A percentile compares a stretch with the other conserved stretches of the same genome.
phyloP scores from a whole-genome alignment of 148 eudicot species.

The Chenopodium suecicum region DNA sequence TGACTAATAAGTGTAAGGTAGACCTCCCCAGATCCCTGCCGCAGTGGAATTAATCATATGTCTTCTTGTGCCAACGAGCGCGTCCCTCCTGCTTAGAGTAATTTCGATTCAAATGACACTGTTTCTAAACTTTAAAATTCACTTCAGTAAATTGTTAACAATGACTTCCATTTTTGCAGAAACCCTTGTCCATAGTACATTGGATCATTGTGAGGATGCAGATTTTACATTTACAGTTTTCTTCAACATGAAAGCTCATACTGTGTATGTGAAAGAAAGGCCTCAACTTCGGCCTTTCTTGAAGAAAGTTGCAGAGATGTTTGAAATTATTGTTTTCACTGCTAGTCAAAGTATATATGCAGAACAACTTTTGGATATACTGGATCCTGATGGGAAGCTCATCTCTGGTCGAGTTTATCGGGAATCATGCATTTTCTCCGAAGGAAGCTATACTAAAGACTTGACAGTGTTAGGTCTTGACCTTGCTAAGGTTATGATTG shows the following conservation, averaged over 20 bases:
- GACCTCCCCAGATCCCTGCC: neutral
- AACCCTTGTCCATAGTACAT: conserved; percentile 90
- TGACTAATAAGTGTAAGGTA: too few relatives aligned
- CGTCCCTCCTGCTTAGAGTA: neutral
- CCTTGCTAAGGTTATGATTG: conserved; percentile 86
- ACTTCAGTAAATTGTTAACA: neutral
- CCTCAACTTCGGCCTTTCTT: conserved; percentile 78
- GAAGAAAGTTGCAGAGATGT: conserved; percentile 85
- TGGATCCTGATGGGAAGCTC: conserved; percentile 83
- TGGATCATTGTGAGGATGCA: conserved; percentile 81
- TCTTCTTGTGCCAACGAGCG: neutral
- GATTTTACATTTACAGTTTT: conserved; percentile 80
- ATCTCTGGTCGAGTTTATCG: conserved; percentile 82
- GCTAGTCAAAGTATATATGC: conserved; percentile 99
- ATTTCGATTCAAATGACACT: neutral
- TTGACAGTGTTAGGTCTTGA: conserved; percentile 90
- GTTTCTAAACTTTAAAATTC: neutral
- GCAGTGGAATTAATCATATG: too few relatives aligned
- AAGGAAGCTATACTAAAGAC: conserved; percentile 89
- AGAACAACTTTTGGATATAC: conserved; percentile 71
- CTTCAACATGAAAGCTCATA: conserved; percentile 80
- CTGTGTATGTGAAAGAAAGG: conserved; percentile 81
- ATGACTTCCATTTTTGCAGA: conserved; percentile 47
- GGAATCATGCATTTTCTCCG: conserved; percentile 85
- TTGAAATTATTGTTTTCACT: conserved; percentile 84